Evolutionary conservation across 768 basidiomycete genomes (phyloP), one percentile per base, ranked within the genome.

Genomic region (Boletus bicolor): DNA sequence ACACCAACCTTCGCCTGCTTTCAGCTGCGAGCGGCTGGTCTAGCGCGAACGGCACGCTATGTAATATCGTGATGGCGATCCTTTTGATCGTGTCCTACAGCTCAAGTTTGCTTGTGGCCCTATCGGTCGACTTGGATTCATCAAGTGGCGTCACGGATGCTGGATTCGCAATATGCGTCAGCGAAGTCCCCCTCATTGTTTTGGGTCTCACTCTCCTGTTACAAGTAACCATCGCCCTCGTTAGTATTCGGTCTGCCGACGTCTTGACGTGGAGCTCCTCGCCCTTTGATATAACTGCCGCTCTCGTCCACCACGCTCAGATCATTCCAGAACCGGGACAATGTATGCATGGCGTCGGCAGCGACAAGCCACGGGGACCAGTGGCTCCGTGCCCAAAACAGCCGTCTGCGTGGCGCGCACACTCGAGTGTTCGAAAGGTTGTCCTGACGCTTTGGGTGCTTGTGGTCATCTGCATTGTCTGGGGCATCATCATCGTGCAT

Each of bases 241-340:
- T 45, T 2, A 68, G 66, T 17, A 56, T 63, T 17, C 45, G 57
- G n/a, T 30, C 51, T 24, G 63, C 66, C 17, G 59, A 65, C 51
- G 57, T 72, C 35, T 36, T 64, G 44, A 72, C 72, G 10, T 72
- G 72, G 72, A 73, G 72, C 19, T 67, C 70, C 30, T 72, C 70
- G 1, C 56, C 66, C 17, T 60, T 73, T 15, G 70, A 69, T 12
- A 56, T 65, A 1, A 68, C 70, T 4, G 68, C 72, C 1, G 72
- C 70, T 3, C 55, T 72, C 28, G 54, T 73, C 12, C 63, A 68
- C 17, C 64, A 72, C 9, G 55, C 61, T 2, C 63, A 63, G 9
- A 61, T 72, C 43, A 0, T 61, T 4, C 61, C 52, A 1, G 55
- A 60, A 26, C 37, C 56, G 3, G 64, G 58, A 5, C 66, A 49